These are phyloP conservation scores for Coniferiporia sulphurascens DNA, from an alignment of 1,284 basidiomycete genomes.

Conservation along the genomic window DNA sequence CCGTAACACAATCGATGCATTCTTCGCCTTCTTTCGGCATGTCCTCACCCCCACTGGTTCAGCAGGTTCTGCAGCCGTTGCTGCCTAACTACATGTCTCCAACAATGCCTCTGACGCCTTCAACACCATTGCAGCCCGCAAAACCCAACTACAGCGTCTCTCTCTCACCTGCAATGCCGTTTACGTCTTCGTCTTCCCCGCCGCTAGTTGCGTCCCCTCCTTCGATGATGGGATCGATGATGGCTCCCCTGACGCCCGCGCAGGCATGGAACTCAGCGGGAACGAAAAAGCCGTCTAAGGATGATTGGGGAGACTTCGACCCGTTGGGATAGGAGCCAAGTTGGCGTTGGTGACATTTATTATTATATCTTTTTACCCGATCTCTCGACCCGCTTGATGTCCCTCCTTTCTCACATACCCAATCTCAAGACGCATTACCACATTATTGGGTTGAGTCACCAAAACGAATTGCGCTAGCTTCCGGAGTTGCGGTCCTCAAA, in stretches of 20 bases:
- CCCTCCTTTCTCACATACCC: too few relatives aligned
- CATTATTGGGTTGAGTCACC: too few relatives aligned
- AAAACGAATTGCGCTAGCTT: too few relatives aligned
- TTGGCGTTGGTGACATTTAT: not conserved
- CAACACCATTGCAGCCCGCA: constrained; percentile 5
- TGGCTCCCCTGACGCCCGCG: constrained; percentile 8
- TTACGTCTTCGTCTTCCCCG: constrained; percentile 48
- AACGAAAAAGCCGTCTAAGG: constrained; percentile 48
- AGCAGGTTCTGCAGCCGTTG: not conserved
- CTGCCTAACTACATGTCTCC: constrained; percentile 2
- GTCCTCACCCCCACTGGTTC: not conserved
- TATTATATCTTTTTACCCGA: not conserved
- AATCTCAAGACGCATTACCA: too few relatives aligned
- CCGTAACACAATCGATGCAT: constrained; percentile 24
- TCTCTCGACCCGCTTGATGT: too few relatives aligned
- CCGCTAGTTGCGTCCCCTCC: constrained; percentile 24
- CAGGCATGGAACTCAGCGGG: constrained; percentile 32
- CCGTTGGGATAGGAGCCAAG: constrained; percentile 43
- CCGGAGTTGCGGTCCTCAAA: too few relatives aligned
- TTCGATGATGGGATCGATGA: constrained; percentile 4
- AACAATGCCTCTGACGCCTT: not conserved
- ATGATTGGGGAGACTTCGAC: constrained; percentile 79
- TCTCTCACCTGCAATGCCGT: constrained; percentile 5
- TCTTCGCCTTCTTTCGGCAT: constrained; percentile 24
- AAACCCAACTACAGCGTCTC: constrained; percentile 18